A percentile compares a stretch with the other conserved stretches of the same genome.
Evolutionary conservation across 2,329 filamentous ascomycete species (phyloP).

Genomic region (Bipolaris bicolor): DNA sequence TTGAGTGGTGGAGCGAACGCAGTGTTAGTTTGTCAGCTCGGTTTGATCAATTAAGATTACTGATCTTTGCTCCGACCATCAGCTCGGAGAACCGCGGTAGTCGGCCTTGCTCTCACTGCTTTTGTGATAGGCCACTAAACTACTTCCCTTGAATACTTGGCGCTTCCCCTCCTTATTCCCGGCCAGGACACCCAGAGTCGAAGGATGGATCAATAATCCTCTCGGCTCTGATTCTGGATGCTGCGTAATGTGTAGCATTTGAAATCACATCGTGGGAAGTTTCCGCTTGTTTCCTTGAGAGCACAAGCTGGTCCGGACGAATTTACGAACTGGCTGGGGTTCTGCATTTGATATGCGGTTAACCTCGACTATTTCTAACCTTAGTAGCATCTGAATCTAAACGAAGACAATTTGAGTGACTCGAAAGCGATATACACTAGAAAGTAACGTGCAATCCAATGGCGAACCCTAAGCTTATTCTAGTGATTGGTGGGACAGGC

Average conservation of each 20-base stretch:
- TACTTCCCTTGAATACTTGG: neutral
- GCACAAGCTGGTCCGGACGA: neutral
- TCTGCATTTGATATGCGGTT: neutral
- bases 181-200: neutral
- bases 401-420: neutral
- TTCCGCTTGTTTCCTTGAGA: neutral
- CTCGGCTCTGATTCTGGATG: neutral
- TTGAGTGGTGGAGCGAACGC: neutral
- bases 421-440: neutral
- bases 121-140: neutral
- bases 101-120: neutral
- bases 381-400: neutral
- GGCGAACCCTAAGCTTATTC: conserved; percentile 9
- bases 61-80: too few species aligned
- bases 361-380: neutral
- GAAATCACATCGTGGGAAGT: neutral
- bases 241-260: neutral
- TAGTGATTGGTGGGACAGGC: conserved; percentile 33
- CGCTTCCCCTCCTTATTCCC: neutral
- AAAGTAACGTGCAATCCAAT: neutral
- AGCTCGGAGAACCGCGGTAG: neutral
- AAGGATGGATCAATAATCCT: neutral
- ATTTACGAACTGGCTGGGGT: neutral
- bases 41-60: neutral
- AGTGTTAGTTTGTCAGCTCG: neutral